Evolutionary conservation across 495 filamentous ascomycete genomes (phyloP).

Genomic region (Aspergillus steynii): DNA sequence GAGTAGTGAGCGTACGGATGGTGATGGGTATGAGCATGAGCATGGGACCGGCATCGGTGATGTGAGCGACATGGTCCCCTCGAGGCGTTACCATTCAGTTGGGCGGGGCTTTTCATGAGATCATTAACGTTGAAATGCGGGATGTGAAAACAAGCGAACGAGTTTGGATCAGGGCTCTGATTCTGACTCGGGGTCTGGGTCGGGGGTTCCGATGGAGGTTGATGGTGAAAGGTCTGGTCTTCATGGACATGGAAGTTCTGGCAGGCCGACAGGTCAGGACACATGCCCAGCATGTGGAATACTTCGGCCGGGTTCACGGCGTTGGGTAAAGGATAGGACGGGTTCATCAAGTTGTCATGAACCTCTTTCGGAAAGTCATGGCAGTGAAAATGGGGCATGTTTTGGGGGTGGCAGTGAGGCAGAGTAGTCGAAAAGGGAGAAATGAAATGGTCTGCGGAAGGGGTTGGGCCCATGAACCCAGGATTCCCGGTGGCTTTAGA

Average conservation of each 20-base stretch:
- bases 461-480: constrained; percentile 17
- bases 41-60: constrained; percentile 39
- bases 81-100: constrained; percentile 21
- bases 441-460: constrained; percentile 28
- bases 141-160: constrained; percentile 34
- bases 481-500: constrained; percentile 26
- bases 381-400: constrained; percentile 33
- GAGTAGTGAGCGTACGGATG: constrained; percentile 34
- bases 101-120: constrained; percentile 32
- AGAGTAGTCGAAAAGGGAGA: constrained; percentile 31
- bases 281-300: constrained; percentile 45
- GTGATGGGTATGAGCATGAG: constrained; percentile 36
- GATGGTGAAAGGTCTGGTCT: constrained; percentile 17
- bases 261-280: constrained; percentile 35
- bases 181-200: constrained; percentile 11
- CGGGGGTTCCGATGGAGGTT: not conserved
- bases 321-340: constrained; percentile 28
- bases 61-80: constrained; percentile 40
- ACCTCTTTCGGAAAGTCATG: constrained; percentile 37
- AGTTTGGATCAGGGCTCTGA: constrained; percentile 14
- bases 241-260: constrained; percentile 31
- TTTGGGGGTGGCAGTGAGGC: constrained; percentile 37
- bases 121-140: constrained; percentile 14
- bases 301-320: constrained; percentile 41
- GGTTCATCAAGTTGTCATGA: constrained; percentile 25